Base-by-base conservation (phyloP, 768 basidiomycete species). In the Amanita rimosa region DNA sequence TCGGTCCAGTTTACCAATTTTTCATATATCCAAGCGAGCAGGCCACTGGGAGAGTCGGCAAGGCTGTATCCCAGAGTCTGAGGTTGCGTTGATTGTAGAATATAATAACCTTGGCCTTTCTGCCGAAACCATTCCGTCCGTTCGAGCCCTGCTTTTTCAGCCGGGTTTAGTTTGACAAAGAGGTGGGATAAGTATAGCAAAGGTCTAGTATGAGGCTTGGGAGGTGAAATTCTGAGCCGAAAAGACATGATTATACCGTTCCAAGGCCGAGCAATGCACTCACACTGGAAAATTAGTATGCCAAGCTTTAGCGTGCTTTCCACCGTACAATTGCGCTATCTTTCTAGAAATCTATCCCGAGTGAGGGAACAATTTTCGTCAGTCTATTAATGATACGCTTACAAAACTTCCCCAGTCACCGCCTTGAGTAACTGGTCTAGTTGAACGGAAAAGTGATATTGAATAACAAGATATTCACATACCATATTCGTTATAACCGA, bases 21-120 rank as follows among this genome's bases (percentile, higher is more conserved):
- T 54, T 76, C 75, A 48, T 75, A 77, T 16, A 78, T 72, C 75
- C 75, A 76, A 1, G 66, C 72, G 9, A 77, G 64, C 17, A 76
- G 52, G 1, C 75, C 80, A 5, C 67, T 68, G 7, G 80, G 81
- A 6, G 78, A 80, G 53, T 82, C 80, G 0, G 74, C 63, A 3
- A 82, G 61, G 9, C 64, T 53, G 53, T 81, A 81, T 0, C 75
- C 78, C 3, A 77, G 55, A 0, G 76, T 77, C 54, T 77, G 76
- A 0, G 75, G 75, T 49, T 69, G 65, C 0, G 75, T 76, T 0
- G 67, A 58, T 51, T 75, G 75, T 42, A 64, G 53, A 6, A 44
- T 10, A 43, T 58, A 62, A 54, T 76, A 77, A 6, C 72, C 75
- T 0, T 38, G 38, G 5, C 67, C 61, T 27, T 60, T 55, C 1